phyloP scores from a whole-genome alignment of 352 stramenopile genomes.

The Phytophthora rubi region DNA sequence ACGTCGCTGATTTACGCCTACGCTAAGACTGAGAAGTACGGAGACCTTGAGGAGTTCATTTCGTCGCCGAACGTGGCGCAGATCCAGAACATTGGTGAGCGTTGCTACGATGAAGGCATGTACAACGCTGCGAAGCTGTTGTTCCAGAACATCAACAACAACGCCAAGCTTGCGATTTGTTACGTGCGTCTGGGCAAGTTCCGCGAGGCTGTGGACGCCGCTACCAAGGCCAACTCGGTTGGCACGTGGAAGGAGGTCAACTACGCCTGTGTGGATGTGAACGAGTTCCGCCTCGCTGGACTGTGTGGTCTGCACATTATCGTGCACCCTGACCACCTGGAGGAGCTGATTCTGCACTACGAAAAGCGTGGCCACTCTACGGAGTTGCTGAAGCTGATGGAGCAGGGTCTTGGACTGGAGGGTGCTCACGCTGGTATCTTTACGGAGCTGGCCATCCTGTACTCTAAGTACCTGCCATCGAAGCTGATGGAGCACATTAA shows the following conservation, averaged over 20 bases:
- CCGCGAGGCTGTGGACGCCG: conserved; percentile 98
- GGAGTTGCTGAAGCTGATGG: conserved; percentile 98
- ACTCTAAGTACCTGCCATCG: conserved; percentile 99
- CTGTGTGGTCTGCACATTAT: conserved; percentile 99
- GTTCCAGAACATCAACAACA: conserved; percentile 99
- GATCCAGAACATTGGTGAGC: conserved; percentile 99
- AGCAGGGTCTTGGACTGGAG: conserved; percentile 98
- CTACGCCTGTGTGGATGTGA: conserved; percentile 97
- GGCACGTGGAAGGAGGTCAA: conserved; percentile 99
- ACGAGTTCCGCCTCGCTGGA: conserved; percentile 98
- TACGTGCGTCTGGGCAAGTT: conserved; percentile 99
- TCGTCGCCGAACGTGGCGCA: conserved; percentile 99
- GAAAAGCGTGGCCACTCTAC: conserved; percentile 97
- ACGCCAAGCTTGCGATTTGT: conserved; percentile 99
- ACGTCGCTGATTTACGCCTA: conserved; percentile 99
- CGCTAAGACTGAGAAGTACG: conserved; percentile 98
- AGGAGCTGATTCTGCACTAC: conserved; percentile 99
- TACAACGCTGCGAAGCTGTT: conserved; percentile 99
- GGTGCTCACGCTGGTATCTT: conserved; percentile 99
- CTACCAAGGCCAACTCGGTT: conserved; percentile 99
- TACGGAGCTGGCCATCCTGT: conserved; percentile 99
- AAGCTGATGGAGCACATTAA: conserved; percentile 99
- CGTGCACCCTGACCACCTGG: conserved; percentile 99
- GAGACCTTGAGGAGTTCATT: conserved; percentile 99
- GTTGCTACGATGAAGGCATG: conserved; percentile 98